Conservation (phyloP, 495 filamentous ascomycete genomes). For the Pseudevernia furfuracea region DNA sequence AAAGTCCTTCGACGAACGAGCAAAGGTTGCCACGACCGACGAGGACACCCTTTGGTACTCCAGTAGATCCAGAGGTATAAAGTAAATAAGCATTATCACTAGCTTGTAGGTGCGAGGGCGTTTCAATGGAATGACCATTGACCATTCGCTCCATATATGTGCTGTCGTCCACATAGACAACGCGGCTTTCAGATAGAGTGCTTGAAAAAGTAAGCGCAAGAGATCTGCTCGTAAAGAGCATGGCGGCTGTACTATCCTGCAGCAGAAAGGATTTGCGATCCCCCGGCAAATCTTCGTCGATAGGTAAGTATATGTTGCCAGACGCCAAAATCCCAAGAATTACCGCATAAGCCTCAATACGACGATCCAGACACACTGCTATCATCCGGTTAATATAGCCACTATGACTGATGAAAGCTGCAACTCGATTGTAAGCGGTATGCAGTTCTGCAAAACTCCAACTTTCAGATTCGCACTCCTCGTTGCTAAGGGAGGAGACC, state of each 20-base stretch:
- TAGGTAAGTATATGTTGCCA: constrained; percentile 74
- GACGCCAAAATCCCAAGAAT: constrained; percentile 41
- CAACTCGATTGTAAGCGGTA: constrained; percentile 34
- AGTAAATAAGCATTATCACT: constrained; percentile 33
- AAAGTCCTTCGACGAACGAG: constrained; percentile 39
- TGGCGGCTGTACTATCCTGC: constrained; percentile 32
- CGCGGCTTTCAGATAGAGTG: constrained; percentile 25
- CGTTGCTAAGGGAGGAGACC: constrained; percentile 29
- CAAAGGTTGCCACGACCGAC: constrained; percentile 39
- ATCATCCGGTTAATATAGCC: constrained; percentile 34
- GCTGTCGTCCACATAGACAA: constrained; percentile 32
- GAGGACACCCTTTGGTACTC: constrained; percentile 40
- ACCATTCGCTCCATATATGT: constrained; percentile 22
- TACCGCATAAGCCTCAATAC: constrained; percentile 37
- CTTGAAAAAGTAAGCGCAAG: constrained; percentile 26
- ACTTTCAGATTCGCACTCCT: constrained; percentile 30
- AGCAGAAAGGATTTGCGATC: constrained; percentile 41
- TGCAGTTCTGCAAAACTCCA: constrained; percentile 37
- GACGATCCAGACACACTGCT: constrained; percentile 40
- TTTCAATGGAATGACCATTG: constrained; percentile 24
- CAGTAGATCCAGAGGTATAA: constrained; percentile 44
- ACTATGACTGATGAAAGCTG: constrained; percentile 33
- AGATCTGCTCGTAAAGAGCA: constrained; percentile 30
- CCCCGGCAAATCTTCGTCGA: constrained; percentile 38
- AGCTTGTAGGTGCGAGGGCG: constrained; percentile 13